Evolutionary conservation across 1,284 basidiomycete species (phyloP).

Genomic region (Bondarzewia mesenterica): DNA sequence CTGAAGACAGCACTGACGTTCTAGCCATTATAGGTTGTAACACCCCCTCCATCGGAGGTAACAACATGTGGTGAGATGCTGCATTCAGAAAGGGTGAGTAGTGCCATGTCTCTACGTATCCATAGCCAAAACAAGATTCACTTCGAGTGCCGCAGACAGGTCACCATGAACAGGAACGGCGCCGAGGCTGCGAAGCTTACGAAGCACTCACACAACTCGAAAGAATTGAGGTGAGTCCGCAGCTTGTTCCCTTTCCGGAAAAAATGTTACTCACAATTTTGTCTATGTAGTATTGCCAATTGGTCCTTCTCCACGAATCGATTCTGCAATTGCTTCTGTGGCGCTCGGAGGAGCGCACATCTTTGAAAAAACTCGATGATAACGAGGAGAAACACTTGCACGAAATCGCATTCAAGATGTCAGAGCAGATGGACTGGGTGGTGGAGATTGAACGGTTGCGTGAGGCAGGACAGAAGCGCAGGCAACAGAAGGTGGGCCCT

Average conservation of each 20-base stretch:
- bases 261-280: slow-evolving; percentile 1
- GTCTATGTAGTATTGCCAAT: slow-evolving; percentile 51
- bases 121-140: no score
- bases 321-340: slow-evolving; percentile 63
- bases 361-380: slow-evolving; percentile 34
- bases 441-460: background rate
- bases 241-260: slow-evolving; percentile 1
- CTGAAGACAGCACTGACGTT: background rate
- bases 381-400: slow-evolving; percentile 51
- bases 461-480: slow-evolving; percentile 12
- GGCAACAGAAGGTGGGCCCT: background rate
- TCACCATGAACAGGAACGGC: slow-evolving; percentile 16
- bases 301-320: slow-evolving; percentile 61
- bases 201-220: slow-evolving; percentile 44
- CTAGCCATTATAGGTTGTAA: background rate
- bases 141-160: background rate
- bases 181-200: slow-evolving; percentile 37
- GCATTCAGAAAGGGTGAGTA: background rate
- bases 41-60: background rate
- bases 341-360: slow-evolving; percentile 49
- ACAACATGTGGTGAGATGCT: background rate
- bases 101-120: background rate
- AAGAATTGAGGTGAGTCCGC: slow-evolving; percentile 42
- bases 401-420: slow-evolving; percentile 35
- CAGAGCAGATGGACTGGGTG: slow-evolving; percentile 57